These are phyloP conservation scores for Yamadazyma kanchanaburiensis DNA, from an alignment of 1,139 yeast genomes.

Conservation along the genomic window DNA sequence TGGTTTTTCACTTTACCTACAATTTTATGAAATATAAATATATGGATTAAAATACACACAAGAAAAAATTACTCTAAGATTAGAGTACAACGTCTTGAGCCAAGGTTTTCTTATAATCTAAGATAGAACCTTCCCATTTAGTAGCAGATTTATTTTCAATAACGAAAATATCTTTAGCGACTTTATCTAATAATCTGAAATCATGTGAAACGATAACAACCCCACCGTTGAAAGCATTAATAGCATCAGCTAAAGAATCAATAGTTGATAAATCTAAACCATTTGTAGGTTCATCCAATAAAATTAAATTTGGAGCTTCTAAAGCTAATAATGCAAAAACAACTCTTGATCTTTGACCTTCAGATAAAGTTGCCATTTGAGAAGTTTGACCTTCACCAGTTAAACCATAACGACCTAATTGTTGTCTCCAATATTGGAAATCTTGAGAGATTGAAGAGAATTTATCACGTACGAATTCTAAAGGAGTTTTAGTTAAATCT, in stretches of 20 bases:
- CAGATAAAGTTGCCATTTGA: conserved; percentile 96
- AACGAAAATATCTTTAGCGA: conserved; percentile 95
- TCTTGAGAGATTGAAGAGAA: conserved; percentile 90
- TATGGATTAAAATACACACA: conserved; percentile 8
- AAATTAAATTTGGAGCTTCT: conserved; percentile 90
- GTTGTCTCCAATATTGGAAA: conserved; percentile 99
- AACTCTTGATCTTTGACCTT: conserved; percentile 99
- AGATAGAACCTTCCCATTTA: conserved; percentile 90
- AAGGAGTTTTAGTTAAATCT: conserved; percentile 89
- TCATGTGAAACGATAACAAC: conserved; percentile 98
- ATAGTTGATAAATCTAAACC: conserved; percentile 98
- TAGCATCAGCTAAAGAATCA: conserved; percentile 96
- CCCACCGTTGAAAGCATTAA: conserved; percentile 93
- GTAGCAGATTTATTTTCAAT: conserved; percentile 94
- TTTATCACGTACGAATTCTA: conserved; percentile 95
- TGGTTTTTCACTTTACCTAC: no score
- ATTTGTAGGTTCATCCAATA: conserved; percentile 99
- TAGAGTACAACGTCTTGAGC: conserved; percentile 82
- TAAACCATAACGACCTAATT: conserved; percentile 96
- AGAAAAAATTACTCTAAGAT: conserved; percentile 10
- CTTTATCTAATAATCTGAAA: conserved; percentile 95
- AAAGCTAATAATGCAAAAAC: conserved; percentile 95
- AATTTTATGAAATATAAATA: conserved; percentile 3
- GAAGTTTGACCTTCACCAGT: conserved; percentile 99
- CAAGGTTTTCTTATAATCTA: conserved; percentile 89